Conservation (phyloP, 306 rosid species). For the Acacia acuminata region DNA sequence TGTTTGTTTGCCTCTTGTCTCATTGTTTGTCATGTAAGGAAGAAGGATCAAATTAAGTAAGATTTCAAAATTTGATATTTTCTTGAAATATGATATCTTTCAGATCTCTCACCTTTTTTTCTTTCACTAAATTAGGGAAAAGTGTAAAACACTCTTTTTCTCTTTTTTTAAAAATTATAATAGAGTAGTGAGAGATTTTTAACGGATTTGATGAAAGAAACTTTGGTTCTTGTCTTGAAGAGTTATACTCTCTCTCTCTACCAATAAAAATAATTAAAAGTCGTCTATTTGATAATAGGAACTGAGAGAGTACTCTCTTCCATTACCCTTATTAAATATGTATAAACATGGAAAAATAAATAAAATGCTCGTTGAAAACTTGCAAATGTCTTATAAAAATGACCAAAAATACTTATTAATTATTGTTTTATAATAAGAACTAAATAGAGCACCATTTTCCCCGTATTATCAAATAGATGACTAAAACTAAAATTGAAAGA, state of each 20-base stretch:
- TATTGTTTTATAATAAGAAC: too few species aligned
- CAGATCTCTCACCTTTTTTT: background rate
- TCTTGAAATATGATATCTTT: background rate
- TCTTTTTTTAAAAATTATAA: background rate
- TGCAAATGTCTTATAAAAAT: too few species aligned
- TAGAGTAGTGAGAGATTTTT: background rate
- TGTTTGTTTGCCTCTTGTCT: background rate
- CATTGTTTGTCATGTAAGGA: background rate
- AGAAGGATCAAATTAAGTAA: background rate
- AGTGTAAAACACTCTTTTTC: background rate
- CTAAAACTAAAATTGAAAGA: background rate
- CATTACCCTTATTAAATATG: too few species aligned
- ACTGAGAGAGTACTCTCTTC: too few species aligned
- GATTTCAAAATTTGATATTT: background rate
- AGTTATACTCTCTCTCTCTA: background rate
- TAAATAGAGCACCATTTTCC: too few species aligned
- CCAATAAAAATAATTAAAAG: too few species aligned
- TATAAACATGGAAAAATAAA: too few species aligned
- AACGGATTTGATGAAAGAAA: background rate
- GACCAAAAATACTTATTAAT: too few species aligned
- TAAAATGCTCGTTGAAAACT: too few species aligned
- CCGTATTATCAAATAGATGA: background rate
- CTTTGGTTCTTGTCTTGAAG: background rate
- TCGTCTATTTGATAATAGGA: too few species aligned
- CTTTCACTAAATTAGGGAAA: too few species aligned